Conservation (phyloP, 306 rosid species). For the Dalbergia cochinchinensis region DNA sequence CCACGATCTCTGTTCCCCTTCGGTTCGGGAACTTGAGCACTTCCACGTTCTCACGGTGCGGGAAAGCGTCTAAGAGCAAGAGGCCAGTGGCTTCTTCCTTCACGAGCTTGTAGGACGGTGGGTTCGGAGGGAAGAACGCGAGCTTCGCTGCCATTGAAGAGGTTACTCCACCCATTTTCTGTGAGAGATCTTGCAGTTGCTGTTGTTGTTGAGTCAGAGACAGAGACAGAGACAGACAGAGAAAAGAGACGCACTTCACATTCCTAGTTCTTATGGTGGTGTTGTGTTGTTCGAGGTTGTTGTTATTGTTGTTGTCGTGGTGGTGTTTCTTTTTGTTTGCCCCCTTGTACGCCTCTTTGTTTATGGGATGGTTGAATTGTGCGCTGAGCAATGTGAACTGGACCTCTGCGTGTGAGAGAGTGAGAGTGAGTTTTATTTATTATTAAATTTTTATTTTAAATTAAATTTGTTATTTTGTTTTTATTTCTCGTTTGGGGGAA, state of each 20-base stretch:
- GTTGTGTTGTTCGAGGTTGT: too few species aligned
- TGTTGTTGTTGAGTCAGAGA: background rate
- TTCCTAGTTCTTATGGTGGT: background rate
- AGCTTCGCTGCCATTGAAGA: constrained; percentile 94
- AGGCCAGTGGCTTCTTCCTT: constrained; percentile 65
- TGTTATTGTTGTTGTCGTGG: too few species aligned
- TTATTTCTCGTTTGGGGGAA: too few species aligned
- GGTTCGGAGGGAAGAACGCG: constrained; percentile 88
- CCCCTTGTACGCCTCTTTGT: too few species aligned
- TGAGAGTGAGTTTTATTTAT: too few species aligned
- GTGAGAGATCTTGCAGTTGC: background rate
- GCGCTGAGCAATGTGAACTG: too few species aligned
- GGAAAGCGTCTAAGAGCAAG: constrained; percentile 61
- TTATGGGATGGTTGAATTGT: too few species aligned
- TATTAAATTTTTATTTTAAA: too few species aligned
- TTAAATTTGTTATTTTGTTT: too few species aligned
- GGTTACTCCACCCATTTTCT: constrained; percentile 81
- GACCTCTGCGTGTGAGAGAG: too few species aligned
- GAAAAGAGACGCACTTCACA: background rate
- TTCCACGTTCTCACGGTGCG: constrained; percentile 84
- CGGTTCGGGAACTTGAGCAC: constrained; percentile 76
- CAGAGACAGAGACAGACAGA: background rate
- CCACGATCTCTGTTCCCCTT: constrained; percentile 85
- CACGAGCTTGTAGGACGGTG: constrained; percentile 74
- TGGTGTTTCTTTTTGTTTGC: too few species aligned